phyloP scores from a whole-genome alignment of 2,329 filamentous ascomycete species.

The Phialophora tarda region DNA sequence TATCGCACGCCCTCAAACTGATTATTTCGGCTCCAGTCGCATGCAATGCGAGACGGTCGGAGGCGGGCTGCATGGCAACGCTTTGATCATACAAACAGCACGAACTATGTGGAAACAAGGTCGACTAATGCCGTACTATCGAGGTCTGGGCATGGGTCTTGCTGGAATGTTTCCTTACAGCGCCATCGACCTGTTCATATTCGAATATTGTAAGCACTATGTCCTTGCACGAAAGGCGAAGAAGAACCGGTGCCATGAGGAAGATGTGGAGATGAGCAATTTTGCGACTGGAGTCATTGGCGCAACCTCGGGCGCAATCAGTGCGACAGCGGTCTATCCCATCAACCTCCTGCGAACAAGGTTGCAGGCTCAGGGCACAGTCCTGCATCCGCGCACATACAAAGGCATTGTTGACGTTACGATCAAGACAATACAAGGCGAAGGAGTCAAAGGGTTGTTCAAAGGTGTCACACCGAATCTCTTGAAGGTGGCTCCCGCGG shows the following conservation, averaged over 20 bases:
- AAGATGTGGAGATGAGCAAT: slow-evolving; percentile 79
- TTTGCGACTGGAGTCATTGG: slow-evolving; percentile 87
- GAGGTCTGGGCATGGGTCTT: slow-evolving; percentile 90
- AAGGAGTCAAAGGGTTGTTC: slow-evolving; percentile 86
- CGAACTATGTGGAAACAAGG: slow-evolving; percentile 83
- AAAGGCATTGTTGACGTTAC: slow-evolving; percentile 90
- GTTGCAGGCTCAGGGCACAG: slow-evolving; percentile 90
- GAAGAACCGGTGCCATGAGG: slow-evolving; percentile 73
- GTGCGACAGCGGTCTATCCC: slow-evolving; percentile 92
- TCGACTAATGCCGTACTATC: slow-evolving; percentile 79
- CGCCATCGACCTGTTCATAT: slow-evolving; percentile 93
- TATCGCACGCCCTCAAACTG: background rate
- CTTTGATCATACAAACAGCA: slow-evolving; percentile 80
- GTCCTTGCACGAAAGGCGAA: slow-evolving; percentile 74
- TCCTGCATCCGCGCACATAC: slow-evolving; percentile 88
- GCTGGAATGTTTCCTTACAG: slow-evolving; percentile 98
- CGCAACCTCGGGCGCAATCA: slow-evolving; percentile 87
- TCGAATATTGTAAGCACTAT: slow-evolving; percentile 84
- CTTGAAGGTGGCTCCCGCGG: slow-evolving; percentile 91
- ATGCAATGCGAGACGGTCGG: slow-evolving; percentile 95
- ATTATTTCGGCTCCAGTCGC: slow-evolving; percentile 55
- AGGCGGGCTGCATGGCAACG: slow-evolving; percentile 81
- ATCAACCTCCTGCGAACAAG: slow-evolving; percentile 91
- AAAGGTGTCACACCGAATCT: slow-evolving; percentile 95
- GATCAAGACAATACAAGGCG: slow-evolving; percentile 77